Evolutionary conservation across 2,329 filamentous ascomycete genomes (phyloP).

Genomic region (Talaromyces pinophilus): DNA sequence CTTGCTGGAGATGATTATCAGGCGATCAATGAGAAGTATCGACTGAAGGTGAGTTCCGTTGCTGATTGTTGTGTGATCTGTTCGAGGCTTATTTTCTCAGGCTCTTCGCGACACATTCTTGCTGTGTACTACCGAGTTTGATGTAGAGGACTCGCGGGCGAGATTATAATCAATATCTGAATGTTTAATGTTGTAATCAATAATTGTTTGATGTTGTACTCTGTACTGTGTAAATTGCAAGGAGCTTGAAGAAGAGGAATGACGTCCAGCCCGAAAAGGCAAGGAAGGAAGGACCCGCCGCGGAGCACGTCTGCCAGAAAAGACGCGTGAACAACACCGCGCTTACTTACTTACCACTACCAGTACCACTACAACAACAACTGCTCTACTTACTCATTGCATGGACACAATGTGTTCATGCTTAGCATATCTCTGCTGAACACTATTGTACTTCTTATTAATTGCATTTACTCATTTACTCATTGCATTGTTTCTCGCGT

Average conservation of each 20-base stretch:
- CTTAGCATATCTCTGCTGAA: neutral
- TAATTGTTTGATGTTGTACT: neutral
- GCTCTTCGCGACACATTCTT: conserved; percentile 56
- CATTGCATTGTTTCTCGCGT: neutral
- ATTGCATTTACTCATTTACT: neutral
- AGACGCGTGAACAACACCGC: conserved; percentile 17
- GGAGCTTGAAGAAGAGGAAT: neutral
- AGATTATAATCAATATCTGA: conserved; percentile 28
- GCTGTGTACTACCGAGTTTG: conserved; percentile 56
- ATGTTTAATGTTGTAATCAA: neutral
- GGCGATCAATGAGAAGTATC: conserved; percentile 55
- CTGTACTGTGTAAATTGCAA: neutral
- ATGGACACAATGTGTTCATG: conserved; percentile 7
- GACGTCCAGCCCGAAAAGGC: conserved; percentile 12
- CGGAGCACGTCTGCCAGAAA: conserved; percentile 19
- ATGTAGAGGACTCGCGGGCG: conserved; percentile 34
- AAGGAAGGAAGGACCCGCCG: conserved; percentile 18
- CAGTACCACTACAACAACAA: neutral
- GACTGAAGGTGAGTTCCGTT: conserved; percentile 45
- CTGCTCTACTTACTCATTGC: neutral
- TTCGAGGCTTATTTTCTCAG: conserved; percentile 25
- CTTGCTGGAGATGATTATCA: conserved; percentile 60
- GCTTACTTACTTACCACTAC: neutral
- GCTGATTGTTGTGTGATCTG: neutral
- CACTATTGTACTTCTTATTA: neutral